Conservation (phyloP, 73 alveolate species). For the Effrenium voratum region DNA sequence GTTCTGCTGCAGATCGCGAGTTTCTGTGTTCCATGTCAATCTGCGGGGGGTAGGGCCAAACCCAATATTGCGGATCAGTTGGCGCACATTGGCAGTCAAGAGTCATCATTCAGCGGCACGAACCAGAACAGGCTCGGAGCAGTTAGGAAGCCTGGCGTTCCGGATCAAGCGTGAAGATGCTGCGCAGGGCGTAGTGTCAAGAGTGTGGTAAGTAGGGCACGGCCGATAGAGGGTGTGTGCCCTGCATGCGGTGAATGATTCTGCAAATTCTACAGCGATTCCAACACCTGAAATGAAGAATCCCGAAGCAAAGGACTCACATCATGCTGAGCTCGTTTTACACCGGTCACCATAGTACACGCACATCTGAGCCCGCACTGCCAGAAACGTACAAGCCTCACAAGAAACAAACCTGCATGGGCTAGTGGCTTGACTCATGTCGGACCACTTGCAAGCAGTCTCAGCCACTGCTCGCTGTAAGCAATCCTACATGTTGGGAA, state of each 20-base stretch:
- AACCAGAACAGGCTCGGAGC: constrained; percentile 89
- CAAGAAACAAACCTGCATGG: too few species aligned
- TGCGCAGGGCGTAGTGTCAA: background rate
- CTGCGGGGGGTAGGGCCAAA: background rate
- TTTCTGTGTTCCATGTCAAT: background rate
- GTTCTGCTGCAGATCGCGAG: background rate
- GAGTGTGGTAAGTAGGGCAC: background rate
- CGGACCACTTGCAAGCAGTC: too few species aligned
- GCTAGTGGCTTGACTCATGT: too few species aligned
- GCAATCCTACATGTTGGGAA: too few species aligned
- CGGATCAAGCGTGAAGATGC: background rate
- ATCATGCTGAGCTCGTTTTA: background rate
- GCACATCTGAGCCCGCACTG: too few species aligned
- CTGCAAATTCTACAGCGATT: background rate
- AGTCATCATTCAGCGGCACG: background rate
- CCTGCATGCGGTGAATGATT: background rate
- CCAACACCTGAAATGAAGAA: background rate
- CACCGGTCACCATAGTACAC: too few species aligned
- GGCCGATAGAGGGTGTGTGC: background rate
- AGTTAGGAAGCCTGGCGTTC: background rate
- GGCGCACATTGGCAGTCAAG: background rate
- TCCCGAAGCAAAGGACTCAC: background rate
- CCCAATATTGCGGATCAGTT: background rate
- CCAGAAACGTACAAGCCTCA: too few species aligned
- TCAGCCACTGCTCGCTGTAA: too few species aligned